Percentiles rank a stretch among this genome's conserved stretches.
These are phyloP conservation scores for Didymosphaeria variabile DNA, from an alignment of 2,329 filamentous ascomycete genomes.

Conservation along the genomic window DNA sequence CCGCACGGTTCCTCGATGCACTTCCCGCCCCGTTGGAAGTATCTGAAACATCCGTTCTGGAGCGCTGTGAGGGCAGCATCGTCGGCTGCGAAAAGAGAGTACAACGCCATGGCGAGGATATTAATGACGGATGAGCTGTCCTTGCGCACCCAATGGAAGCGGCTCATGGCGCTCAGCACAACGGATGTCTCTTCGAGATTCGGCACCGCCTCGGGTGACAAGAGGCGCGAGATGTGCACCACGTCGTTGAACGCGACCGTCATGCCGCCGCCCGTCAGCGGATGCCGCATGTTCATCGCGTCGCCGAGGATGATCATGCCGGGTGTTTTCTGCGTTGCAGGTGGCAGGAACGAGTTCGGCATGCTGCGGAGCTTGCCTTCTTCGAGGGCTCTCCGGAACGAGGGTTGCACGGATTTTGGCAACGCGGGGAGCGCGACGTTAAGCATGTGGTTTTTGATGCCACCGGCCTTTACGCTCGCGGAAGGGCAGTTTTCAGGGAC, in stretches of 20 bases:
- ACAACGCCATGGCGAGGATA: conserved; percentile 94
- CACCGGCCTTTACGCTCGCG: conserved; percentile 77
- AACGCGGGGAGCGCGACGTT: conserved; percentile 82
- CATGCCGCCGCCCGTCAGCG: conserved; percentile 96
- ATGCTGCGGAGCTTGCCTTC: conserved; percentile 83
- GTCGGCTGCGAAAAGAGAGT: conserved; percentile 88
- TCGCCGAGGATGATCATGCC: conserved; percentile 88
- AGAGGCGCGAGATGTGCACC: conserved; percentile 76
- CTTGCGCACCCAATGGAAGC: conserved; percentile 91
- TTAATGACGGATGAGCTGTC: conserved; percentile 87
- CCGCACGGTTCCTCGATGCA: conserved; percentile 81
- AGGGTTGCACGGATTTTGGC: conserved; percentile 74
- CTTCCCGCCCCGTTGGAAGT: conserved; percentile 80
- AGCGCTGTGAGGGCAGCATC: conserved; percentile 71
- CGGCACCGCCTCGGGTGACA: conserved; percentile 74
- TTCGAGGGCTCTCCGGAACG: conserved; percentile 79
- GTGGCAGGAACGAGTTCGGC: conserved; percentile 94
- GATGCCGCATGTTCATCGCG: conserved; percentile 99
- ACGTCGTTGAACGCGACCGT: conserved; percentile 96
- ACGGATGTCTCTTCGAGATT: conserved; percentile 71
- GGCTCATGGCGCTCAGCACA: conserved; percentile 73
- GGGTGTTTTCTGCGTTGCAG: conserved; percentile 73
- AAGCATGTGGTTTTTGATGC: conserved; percentile 83
- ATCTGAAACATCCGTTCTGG: conserved; percentile 89
- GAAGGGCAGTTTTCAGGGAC: conserved; percentile 80